A percentile compares a stretch with the other conserved stretches of the same genome.
Conservation (phyloP, 805 yeast genomes). For the Nakazawaea anatomiae region DNA sequence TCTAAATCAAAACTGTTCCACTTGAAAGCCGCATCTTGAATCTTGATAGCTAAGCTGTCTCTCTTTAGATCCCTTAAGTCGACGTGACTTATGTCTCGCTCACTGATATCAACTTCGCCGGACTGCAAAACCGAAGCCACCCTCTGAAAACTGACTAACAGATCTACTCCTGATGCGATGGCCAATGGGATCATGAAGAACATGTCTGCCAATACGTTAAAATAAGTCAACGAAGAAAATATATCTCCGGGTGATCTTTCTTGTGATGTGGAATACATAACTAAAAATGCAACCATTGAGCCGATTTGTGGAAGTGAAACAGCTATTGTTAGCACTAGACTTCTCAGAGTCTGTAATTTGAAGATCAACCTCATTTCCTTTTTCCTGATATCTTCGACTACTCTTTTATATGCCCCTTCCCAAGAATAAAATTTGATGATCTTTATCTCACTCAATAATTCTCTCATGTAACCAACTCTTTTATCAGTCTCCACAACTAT, state of each 20-base stretch:
- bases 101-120: slow-evolving; percentile 33
- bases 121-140: slow-evolving; percentile 47
- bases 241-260: slow-evolving; percentile 50
- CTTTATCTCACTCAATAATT: slow-evolving; percentile 71
- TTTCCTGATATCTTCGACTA: slow-evolving; percentile 48
- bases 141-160: slow-evolving; percentile 51
- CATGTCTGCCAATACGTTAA: slow-evolving; percentile 54
- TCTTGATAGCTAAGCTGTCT: slow-evolving; percentile 37
- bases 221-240: slow-evolving; percentile 66
- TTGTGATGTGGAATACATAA: slow-evolving; percentile 22
- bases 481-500: slow-evolving; percentile 66
- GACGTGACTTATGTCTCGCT: slow-evolving; percentile 18
- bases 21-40: slow-evolving; percentile 50
- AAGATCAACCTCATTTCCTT: slow-evolving; percentile 59
- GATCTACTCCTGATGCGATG: slow-evolving; percentile 62
- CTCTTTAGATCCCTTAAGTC: slow-evolving; percentile 13
- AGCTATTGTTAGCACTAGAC: slow-evolving; percentile 56
- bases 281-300: slow-evolving; percentile 53
- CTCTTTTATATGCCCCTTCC: slow-evolving; percentile 72
- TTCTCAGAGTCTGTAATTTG: slow-evolving; percentile 60
- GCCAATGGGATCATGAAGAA: slow-evolving; percentile 69
- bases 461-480: slow-evolving; percentile 73
- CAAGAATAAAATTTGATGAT: slow-evolving; percentile 85
- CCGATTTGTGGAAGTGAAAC: slow-evolving; percentile 64
- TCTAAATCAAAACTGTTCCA: slow-evolving; percentile 51